Evolutionary conservation across 345 rosid genomes (phyloP).

Genomic region (Tarenaya hassleriana): DNA sequence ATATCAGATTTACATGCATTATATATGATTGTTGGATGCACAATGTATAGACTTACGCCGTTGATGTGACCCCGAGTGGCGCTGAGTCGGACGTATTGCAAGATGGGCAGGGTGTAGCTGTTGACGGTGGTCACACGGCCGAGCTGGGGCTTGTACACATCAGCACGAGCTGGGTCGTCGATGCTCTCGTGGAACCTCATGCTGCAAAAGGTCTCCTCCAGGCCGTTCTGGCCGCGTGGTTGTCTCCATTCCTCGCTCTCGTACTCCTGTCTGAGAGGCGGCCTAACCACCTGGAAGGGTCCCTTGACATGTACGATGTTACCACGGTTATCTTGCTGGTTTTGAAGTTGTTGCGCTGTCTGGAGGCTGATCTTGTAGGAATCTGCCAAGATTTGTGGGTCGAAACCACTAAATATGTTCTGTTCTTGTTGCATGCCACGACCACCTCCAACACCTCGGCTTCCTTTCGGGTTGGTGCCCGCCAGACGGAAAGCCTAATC

Average conservation of each 20-base stretch:
- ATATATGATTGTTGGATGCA: too few relatives aligned
- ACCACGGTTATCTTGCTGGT: conserved; percentile 41
- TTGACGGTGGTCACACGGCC: conserved; percentile 52
- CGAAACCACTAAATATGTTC: conserved; percentile 41
- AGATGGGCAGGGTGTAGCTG: conserved; percentile 60
- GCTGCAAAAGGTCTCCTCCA: conserved; percentile 71
- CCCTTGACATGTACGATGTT: conserved; percentile 51
- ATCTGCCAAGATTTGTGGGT: conserved; percentile 44
- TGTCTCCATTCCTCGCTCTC: conserved; percentile 32
- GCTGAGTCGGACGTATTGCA: conserved; percentile 44
- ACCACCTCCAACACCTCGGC: conserved; percentile 18
- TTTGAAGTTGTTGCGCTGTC: conserved; percentile 42
- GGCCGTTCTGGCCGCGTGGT: conserved; percentile 40
- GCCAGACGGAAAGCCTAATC: conserved; percentile 61
- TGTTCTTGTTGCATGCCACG: conserved; percentile 13
- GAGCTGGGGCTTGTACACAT: conserved; percentile 44
- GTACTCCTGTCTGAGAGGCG: conserved; percentile 30
- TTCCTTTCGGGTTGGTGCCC: conserved; percentile 46
- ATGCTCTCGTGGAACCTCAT: conserved; percentile 57
- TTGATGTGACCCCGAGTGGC: conserved; percentile 40
- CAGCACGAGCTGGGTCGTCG: conserved; percentile 51
- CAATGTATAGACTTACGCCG: conserved; percentile 19
- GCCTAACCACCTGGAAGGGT: conserved; percentile 40
- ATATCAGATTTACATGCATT: too few relatives aligned
- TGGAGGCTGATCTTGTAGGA: conserved; percentile 44